A percentile compares a stretch with the other conserved stretches of the same genome.
These are phyloP conservation scores for Allium sativum DNA, from an alignment of 106 monocot species.

Conservation along the genomic window DNA sequence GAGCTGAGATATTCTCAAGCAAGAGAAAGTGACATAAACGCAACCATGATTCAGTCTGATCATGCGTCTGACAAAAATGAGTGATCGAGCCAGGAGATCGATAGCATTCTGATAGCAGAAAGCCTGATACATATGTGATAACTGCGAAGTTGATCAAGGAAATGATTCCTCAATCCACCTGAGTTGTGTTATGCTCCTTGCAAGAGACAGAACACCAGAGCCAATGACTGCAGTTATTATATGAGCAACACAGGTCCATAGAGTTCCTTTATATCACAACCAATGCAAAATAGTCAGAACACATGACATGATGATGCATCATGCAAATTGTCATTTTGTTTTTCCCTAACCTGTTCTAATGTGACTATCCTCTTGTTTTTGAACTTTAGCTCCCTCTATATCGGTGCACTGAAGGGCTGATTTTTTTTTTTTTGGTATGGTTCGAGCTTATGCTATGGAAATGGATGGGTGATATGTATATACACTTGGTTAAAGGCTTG, in stretches of 20 bases:
- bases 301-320: not conserved
- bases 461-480: too few species aligned
- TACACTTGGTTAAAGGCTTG: too few species aligned
- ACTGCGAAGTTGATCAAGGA: conserved; percentile 53
- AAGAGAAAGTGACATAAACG: too few species aligned
- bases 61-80: too few species aligned
- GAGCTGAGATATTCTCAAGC: too few species aligned
- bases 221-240: conserved; percentile 81
- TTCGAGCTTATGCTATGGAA: too few species aligned
- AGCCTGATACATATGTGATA: conserved; percentile 22
- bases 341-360: conserved; percentile 25
- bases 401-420: conserved; percentile 7
- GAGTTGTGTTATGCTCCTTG: conserved; percentile 61
- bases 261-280: conserved; percentile 9
- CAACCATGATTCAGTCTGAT: too few species aligned
- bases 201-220: conserved; percentile 62
- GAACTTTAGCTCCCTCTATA: too few species aligned
- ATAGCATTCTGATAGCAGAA: conserved; percentile 13
- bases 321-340: not conserved
- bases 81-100: conserved; percentile 7
- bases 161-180: conserved; percentile 46
- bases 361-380: conserved; percentile 18
- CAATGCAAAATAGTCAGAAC: too few species aligned
- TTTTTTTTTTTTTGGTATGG: too few species aligned
- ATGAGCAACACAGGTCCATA: conserved; percentile 42